Base-by-base conservation (phyloP, 305 asterid species). In the Ilex paraguariensis region DNA sequence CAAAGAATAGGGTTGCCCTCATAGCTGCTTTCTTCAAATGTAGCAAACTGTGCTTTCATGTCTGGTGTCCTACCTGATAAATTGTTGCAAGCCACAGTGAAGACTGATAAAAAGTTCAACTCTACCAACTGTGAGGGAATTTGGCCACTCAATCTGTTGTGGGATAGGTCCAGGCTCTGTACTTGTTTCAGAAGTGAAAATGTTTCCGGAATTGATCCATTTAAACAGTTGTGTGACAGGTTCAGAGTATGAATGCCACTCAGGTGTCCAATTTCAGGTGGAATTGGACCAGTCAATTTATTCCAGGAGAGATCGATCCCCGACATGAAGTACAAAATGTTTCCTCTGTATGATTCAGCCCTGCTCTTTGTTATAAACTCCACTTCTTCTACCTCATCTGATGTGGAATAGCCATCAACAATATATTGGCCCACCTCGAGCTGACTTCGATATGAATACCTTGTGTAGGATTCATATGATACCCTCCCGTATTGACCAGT, bases 281-380 rank as follows among this genome's bases (percentile, higher is more conserved):
- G 28, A 1, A 21, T 21, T 21, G 28, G 28, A 21, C 28, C 28
- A 21, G 28, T 21, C 28, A 21, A 21, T 21, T 21, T 21, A 21
- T 21, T 21, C 28, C 28, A 21, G 28, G 28, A 21, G 2, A 21
- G 28, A 21, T 21, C 2, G 28, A 21, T 21, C 28, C 28, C 28
- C 28, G 28, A 21, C 28, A 21, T 21, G 28, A 21, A 21, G 28
- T 21, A 21, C 28, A 21, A 21, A 21, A 21, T 21, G 28, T 21
- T 21, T 21, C 28, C 28, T 21, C 28, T 21, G 28, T 21, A 21
- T 21, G 28, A 21, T 12, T 50, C 14, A n/a, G 15, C 9, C 17
- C 54, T 50, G 13, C 54, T 50, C 54, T 50, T 50, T 50, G 54
- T 50, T 14, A n/a, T 50, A n/a, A 50, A 50, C 17, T 50, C 54